Evolutionary conservation across 768 basidiomycete species (phyloP).

Genomic region (Lepiota venenata): DNA sequence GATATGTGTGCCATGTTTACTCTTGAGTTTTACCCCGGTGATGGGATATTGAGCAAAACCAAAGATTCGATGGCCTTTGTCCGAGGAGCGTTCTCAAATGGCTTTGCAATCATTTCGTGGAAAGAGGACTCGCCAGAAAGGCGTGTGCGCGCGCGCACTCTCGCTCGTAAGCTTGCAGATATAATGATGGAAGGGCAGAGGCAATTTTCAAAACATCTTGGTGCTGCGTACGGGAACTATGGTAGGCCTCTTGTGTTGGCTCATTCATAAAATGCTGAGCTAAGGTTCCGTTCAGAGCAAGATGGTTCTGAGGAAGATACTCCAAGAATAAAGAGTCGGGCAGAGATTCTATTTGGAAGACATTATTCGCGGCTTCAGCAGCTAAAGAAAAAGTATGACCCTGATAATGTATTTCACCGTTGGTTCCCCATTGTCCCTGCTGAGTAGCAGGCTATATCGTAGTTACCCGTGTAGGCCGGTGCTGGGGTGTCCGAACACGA

Average conservation of each 20-base stretch:
- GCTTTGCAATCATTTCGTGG: conserved; percentile 31
- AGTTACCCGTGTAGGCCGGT: too few relatives aligned
- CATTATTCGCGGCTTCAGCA: conserved; percentile 36
- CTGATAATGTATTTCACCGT: conserved; percentile 38
- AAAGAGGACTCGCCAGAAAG: conserved; percentile 24
- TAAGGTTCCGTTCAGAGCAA: too few relatives aligned
- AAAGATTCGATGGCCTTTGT: conserved; percentile 33
- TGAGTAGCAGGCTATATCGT: background rate
- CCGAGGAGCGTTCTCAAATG: conserved; percentile 28
- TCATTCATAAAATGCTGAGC: too few relatives aligned
- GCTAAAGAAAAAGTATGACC: conserved; percentile 41
- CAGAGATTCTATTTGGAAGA: conserved; percentile 22
- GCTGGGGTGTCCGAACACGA: too few relatives aligned
- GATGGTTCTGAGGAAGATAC: too few relatives aligned
- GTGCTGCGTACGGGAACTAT: too few relatives aligned
- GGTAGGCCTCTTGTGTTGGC: too few relatives aligned
- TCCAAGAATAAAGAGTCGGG: background rate
- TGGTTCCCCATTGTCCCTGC: conserved; percentile 43
- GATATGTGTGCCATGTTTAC: too few relatives aligned
- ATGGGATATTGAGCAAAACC: too few relatives aligned
- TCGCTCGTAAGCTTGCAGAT: conserved; percentile 24
- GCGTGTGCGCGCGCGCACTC: conserved; percentile 23
- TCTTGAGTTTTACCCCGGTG: too few relatives aligned
- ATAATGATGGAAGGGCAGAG: conserved; percentile 26
- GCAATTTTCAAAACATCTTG: too few relatives aligned